phyloP scores from a whole-genome alignment of 768 basidiomycete species.

The Leccinum uliginosum region DNA sequence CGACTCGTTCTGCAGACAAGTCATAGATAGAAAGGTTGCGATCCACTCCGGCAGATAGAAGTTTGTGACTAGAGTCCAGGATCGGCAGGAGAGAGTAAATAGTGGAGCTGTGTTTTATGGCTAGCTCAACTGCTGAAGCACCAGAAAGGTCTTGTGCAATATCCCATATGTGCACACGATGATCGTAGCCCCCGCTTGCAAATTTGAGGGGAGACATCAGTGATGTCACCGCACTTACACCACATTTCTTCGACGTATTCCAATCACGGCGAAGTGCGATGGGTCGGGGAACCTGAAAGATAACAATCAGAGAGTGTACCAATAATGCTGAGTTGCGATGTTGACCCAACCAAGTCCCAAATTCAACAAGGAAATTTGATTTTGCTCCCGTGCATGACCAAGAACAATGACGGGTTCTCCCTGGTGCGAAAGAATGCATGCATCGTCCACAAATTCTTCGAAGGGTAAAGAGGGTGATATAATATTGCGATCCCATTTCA shows the following conservation, averaged over 20 bases:
- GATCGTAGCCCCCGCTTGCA: constrained; percentile 48
- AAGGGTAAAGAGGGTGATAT: constrained; percentile 19
- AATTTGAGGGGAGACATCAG: constrained; percentile 41
- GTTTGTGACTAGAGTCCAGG: constrained; percentile 43
- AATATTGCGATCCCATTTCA: constrained; percentile 16
- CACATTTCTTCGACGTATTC: constrained; percentile 35
- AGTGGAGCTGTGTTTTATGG: constrained; percentile 40
- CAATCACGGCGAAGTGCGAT: constrained; percentile 25
- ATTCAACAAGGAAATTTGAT: constrained; percentile 29
- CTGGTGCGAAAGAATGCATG: constrained; percentile 32
- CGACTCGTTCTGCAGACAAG: constrained; percentile 41
- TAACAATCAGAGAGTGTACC: constrained; percentile 1
- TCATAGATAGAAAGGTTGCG: constrained; percentile 44
- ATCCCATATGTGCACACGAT: constrained; percentile 45
- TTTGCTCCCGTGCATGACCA: constrained; percentile 36
- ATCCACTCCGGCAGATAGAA: constrained; percentile 46
- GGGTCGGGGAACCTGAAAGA: constrained; percentile 7
- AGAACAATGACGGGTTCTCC: constrained; percentile 30
- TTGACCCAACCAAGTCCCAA: constrained; percentile 22
- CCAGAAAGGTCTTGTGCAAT: constrained; percentile 31
- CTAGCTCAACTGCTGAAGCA: constrained; percentile 29
- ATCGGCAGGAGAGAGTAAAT: constrained; percentile 43
- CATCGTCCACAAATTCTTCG: constrained; percentile 39
- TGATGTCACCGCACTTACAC: constrained; percentile 40
- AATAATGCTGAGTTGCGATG: neutral